Base-by-base conservation (phyloP, 2,329 filamentous ascomycete genomes). In the Epichloe baconii region DNA sequence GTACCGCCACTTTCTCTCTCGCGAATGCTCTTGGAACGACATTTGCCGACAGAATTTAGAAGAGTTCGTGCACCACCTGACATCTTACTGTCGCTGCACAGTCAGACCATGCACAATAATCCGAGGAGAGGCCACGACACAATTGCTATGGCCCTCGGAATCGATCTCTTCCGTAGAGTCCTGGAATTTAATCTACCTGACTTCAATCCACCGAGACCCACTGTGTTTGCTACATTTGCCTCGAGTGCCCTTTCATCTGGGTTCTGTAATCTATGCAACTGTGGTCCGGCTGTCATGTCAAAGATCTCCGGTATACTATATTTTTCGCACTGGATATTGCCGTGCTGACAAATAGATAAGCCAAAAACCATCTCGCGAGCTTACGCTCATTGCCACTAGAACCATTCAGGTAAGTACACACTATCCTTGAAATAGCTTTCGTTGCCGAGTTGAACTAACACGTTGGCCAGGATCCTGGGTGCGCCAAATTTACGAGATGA, bases 401-500 rank as follows among this genome's bases (percentile, higher is more conserved):
- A 17, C 87, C 89, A 5, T 94, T 94, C 70, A 86, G 86, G 82
- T 85, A 73, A 64, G 77, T 70, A 47, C 12, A 19, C 34, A 19
- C 34, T 5, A 4, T 19, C 7, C 8, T 44, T 54, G 44, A 21
- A 8, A 2, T 34, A 10, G 12, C 31, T 14, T 12, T 6, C n/a
- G 8, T 36, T 35, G n/a, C 8, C 3, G 2, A 40, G 23, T 19
- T 15, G 34, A 26, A 44, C 43, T 52, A 47, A 52, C 17, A 11
- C 35, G 19, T 40, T 10, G 21, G 7, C 5, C 19, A 85, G 82
- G 69, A 86, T 96, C 6, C 75, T 98, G 5, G 88, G 96, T 68
- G 91, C 91, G 8, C 89, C 90, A 3, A 80, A 82, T 48, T 73
- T 97, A n/a, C 82, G 88, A 52, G 89, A 97, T 60, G 91, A 98